Percentiles rank a stretch among this genome's conserved stretches.
phyloP scores from a whole-genome alignment of 2,329 filamentous ascomycete genomes.

The Thyridium curvatum region DNA sequence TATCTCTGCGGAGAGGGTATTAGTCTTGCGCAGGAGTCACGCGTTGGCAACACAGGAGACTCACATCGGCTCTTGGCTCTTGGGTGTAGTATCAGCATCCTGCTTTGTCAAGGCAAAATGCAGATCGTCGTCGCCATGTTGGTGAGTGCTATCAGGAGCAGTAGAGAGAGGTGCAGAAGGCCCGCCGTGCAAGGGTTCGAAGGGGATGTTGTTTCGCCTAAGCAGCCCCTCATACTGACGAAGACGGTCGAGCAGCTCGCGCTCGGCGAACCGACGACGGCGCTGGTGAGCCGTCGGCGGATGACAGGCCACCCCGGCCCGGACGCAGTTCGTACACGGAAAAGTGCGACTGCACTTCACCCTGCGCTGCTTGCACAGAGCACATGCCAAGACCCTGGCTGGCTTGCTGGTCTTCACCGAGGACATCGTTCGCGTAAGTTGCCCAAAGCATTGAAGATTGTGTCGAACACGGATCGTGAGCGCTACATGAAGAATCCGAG shows the following conservation, averaged over 20 bases:
- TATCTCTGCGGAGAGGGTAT: constrained; percentile 22
- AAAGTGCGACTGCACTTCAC: constrained; percentile 54
- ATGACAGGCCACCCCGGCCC: constrained; percentile 34
- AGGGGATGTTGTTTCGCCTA: constrained; percentile 44
- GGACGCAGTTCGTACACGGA: constrained; percentile 50
- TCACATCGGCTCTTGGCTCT: too few species aligned
- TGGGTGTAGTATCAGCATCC: too few species aligned
- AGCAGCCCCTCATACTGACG: constrained; percentile 52
- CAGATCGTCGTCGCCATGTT: constrained; percentile 15
- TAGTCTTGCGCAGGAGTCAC: too few species aligned
- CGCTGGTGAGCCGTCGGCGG: constrained; percentile 30
- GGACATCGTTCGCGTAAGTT: too few species aligned
- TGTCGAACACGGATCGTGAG: too few species aligned
- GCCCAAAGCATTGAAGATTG: too few species aligned
- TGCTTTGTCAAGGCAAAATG: constrained; percentile 12
- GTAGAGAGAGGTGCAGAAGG: background rate
- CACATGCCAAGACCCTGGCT: constrained; percentile 37
- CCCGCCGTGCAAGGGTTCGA: constrained; percentile 34
- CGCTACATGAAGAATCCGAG: too few species aligned
- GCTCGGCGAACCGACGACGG: constrained; percentile 45
- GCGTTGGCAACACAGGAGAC: too few species aligned
- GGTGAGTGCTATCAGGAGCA: background rate
- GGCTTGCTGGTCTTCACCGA: constrained; percentile 7
- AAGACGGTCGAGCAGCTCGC: constrained; percentile 50
- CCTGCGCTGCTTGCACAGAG: constrained; percentile 59